phyloP scores from a whole-genome alignment of 2,329 filamentous ascomycete species.

The Orbilia javanica region DNA sequence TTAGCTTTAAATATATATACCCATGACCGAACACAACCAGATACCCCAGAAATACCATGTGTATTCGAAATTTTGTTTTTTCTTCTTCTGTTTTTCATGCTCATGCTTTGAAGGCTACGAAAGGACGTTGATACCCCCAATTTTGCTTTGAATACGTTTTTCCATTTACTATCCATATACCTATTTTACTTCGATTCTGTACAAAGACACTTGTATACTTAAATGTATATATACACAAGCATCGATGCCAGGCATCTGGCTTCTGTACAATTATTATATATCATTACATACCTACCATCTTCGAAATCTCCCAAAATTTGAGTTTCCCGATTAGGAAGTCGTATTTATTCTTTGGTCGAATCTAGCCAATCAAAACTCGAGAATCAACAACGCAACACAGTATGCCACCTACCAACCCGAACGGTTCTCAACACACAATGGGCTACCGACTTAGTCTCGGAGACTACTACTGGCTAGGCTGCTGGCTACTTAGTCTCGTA shows the following conservation, averaged over 20 bases:
- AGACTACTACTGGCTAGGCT: too few species aligned
- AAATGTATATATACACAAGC: conserved; percentile 45
- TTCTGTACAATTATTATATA: conserved; percentile 40
- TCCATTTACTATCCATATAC: background rate
- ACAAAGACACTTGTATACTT: conserved; percentile 50
- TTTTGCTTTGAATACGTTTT: background rate
- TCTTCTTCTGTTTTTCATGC: background rate
- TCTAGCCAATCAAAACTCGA: background rate
- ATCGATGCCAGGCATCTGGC: conserved; percentile 24
- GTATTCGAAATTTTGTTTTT: background rate
- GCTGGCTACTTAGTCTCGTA: too few species aligned
- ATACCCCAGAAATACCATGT: conserved; percentile 5
- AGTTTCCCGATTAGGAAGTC: conserved; percentile 1
- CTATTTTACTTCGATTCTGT: conserved; percentile 16
- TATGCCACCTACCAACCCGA: background rate
- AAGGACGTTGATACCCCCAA: conserved; percentile 25
- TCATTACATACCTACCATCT: background rate
- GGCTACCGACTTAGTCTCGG: too few species aligned
- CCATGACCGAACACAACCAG: conserved; percentile 1
- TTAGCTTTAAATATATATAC: conserved; percentile 16
- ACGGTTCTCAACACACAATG: too few species aligned
- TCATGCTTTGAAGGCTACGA: background rate
- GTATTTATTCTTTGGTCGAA: background rate
- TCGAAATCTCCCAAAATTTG: background rate
- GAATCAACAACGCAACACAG: background rate